Percentiles rank a stretch among this genome's conserved stretches.
Conservation (phyloP, 2,329 filamentous ascomycete genomes). For the Neophaeococcomyces aloes region DNA sequence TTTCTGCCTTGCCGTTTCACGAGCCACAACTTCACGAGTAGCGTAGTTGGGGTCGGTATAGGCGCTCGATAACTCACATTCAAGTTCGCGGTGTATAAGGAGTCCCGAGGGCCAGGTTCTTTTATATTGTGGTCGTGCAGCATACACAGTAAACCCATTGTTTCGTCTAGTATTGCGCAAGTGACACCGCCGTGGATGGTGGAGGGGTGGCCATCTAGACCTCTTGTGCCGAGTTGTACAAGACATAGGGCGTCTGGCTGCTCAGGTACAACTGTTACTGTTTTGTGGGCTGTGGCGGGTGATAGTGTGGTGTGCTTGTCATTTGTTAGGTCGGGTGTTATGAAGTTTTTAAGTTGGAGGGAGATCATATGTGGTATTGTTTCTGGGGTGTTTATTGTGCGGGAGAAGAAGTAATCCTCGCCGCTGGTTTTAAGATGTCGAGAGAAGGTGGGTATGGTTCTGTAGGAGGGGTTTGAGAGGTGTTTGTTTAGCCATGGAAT, state of each 20-base stretch:
- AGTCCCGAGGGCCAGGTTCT: constrained; percentile 11
- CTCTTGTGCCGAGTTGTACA: constrained; percentile 26
- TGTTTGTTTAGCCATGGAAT: constrained; percentile 17
- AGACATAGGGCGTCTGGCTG: constrained; percentile 31
- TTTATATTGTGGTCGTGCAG: constrained; percentile 21
- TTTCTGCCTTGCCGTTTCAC: constrained; percentile 19
- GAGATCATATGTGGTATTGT: constrained; percentile 35
- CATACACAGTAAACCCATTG: constrained; percentile 32
- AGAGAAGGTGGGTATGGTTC: constrained; percentile 30
- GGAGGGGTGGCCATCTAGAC: constrained; percentile 30
- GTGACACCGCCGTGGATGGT: constrained; percentile 33
- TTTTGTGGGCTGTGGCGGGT: background rate
- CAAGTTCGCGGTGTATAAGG: constrained; percentile 19
- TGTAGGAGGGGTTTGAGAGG: constrained; percentile 26
- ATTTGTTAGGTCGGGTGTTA: constrained; percentile 12
- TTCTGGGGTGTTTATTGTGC: constrained; percentile 28
- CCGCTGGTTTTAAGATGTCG: constrained; percentile 31
- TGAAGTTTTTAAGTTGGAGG: constrained; percentile 27
- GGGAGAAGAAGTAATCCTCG: constrained; percentile 35
- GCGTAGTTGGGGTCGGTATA: constrained; percentile 17
- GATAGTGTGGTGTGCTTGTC: constrained; percentile 9
- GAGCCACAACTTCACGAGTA: constrained; percentile 19
- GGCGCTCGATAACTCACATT: constrained; percentile 20
- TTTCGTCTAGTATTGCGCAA: constrained; percentile 34
- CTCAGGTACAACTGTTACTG: constrained; percentile 11